Conservation (phyloP, 2,329 filamentous ascomycete species). For the Emmonsia crescens region DNA sequence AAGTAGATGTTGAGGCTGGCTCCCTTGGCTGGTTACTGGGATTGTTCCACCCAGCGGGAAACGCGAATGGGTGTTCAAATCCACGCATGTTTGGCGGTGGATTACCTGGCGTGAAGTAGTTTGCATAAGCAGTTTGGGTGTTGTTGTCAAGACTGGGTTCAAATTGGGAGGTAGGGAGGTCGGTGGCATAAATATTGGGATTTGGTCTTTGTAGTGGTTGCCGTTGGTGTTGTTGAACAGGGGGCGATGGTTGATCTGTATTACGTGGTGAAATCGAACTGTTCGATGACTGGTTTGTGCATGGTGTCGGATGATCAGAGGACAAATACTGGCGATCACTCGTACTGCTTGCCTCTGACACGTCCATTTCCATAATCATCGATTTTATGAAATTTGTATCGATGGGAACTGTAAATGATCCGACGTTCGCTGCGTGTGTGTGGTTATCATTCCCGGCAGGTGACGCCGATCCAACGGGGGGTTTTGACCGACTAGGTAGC, state of each 20-base stretch:
- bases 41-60: conserved; percentile 24
- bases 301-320: conserved; percentile 28
- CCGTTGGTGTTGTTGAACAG: conserved; percentile 14
- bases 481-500: neutral
- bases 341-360: conserved; percentile 19
- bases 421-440: neutral
- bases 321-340: conserved; percentile 22
- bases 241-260: conserved; percentile 20
- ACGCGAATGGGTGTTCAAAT: conserved; percentile 18
- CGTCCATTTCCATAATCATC: conserved; percentile 23
- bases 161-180: neutral
- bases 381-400: conserved; percentile 4
- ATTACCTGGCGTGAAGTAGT: conserved; percentile 13
- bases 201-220: conserved; percentile 2
- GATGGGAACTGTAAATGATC: neutral
- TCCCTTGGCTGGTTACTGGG: conserved; percentile 5
- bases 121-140: conserved; percentile 11
- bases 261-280: conserved; percentile 24
- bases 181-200: neutral
- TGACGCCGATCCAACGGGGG: neutral
- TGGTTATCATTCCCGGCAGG: neutral
- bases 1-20: conserved; percentile 6
- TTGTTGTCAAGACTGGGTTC: conserved; percentile 10
- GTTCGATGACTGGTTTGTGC: conserved; percentile 28
- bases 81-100: conserved; percentile 13